These are phyloP conservation scores for Rhizoclosmatium sp. DNA, from an alignment of 192 early-diverging fungal genomes.

Conservation along the genomic window DNA sequence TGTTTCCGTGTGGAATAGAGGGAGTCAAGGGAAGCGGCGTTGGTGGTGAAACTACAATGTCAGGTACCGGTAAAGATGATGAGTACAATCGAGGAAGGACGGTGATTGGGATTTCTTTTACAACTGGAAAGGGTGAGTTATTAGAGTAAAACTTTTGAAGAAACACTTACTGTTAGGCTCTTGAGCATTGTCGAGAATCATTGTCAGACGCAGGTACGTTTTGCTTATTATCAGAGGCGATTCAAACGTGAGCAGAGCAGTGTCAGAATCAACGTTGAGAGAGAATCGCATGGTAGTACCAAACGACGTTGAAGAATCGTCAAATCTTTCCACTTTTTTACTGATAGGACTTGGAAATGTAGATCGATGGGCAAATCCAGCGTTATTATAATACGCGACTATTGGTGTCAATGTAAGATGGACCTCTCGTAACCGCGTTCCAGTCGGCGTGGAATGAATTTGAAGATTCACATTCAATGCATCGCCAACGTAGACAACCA, in stretches of 20 bases:
- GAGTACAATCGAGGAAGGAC: too few species aligned
- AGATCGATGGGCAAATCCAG: not conserved
- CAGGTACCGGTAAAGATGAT: too few species aligned
- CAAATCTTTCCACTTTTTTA: not conserved
- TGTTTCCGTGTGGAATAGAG: too few species aligned
- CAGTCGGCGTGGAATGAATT: not conserved
- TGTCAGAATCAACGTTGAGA: not conserved
- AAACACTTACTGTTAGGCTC: not conserved
- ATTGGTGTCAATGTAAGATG: not conserved
- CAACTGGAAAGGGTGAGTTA: too few species aligned
- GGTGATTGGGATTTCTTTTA: too few species aligned
- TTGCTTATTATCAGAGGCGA: constrained; percentile 5
- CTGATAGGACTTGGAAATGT: not conserved
- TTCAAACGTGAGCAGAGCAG: not conserved
- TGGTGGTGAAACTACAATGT: too few species aligned
- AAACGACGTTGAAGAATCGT: too few species aligned
- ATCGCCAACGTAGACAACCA: not conserved
- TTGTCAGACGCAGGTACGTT: not conserved
- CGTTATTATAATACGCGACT: not conserved
- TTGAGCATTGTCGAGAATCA: not conserved
- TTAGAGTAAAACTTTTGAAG: too few species aligned
- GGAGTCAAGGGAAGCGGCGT: too few species aligned
- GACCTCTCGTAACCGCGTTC: not conserved
- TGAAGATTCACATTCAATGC: not conserved
- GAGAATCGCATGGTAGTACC: not conserved